phyloP scores from a whole-genome alignment of 1,284 basidiomycete species.

The Singerocomus inundabilis region DNA sequence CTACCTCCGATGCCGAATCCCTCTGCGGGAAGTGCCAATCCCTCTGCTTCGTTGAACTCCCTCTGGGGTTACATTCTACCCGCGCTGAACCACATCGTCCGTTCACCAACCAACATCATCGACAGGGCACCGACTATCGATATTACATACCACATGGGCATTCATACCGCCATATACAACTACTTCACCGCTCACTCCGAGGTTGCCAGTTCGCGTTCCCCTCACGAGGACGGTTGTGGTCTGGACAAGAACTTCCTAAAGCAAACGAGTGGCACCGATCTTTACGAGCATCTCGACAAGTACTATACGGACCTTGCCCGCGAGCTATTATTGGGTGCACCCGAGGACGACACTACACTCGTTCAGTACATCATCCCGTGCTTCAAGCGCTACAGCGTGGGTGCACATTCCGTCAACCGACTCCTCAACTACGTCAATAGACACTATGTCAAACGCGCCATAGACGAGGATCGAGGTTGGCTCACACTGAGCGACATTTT shows the following conservation, averaged over 20 bases:
- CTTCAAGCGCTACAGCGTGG: slow-evolving; percentile 65
- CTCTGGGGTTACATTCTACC: slow-evolving; percentile 74
- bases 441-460: slow-evolving; percentile 71
- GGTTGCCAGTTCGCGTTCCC: slow-evolving; percentile 32
- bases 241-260: slow-evolving; percentile 26
- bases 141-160: slow-evolving; percentile 67
- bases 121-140: slow-evolving; percentile 67
- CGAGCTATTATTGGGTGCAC: slow-evolving; percentile 60
- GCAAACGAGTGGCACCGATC: slow-evolving; percentile 54
- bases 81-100: slow-evolving; percentile 71
- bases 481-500: slow-evolving; percentile 63
- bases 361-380: slow-evolving; percentile 67
- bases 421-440: slow-evolving; percentile 77
- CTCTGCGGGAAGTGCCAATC: slow-evolving; percentile 66
- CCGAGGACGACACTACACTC: slow-evolving; percentile 62
- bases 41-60: slow-evolving; percentile 62
- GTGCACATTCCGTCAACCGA: slow-evolving; percentile 63
- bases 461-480: slow-evolving; percentile 77
- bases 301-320: slow-evolving; percentile 60
- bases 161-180: slow-evolving; percentile 77
- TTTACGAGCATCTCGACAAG: slow-evolving; percentile 68
- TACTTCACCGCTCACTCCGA: slow-evolving; percentile 70
- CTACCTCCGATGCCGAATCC: slow-evolving; percentile 49
- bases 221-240: slow-evolving; percentile 9
- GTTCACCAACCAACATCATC: slow-evolving; percentile 56